phyloP scores from a whole-genome alignment of 2,329 filamentous ascomycete genomes.

The Venturia oleaginea region DNA sequence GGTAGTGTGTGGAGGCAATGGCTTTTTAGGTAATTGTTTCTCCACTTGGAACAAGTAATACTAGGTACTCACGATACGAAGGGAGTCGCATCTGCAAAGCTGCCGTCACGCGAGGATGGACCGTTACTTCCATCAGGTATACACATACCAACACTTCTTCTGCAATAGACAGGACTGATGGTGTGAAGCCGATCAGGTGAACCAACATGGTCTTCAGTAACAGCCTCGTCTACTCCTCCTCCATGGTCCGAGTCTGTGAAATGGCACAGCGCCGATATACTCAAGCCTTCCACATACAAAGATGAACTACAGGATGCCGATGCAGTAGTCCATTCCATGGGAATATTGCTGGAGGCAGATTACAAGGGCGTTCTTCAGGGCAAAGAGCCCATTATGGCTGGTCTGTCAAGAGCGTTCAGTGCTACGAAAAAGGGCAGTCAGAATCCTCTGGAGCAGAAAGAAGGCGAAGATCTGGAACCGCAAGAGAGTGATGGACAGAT shows the following conservation, averaged over 20 bases:
- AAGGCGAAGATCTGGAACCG: conserved; percentile 49
- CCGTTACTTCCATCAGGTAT: conserved; percentile 86
- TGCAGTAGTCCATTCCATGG: conserved; percentile 89
- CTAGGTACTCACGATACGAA: conserved; percentile 20
- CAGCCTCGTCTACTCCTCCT: conserved; percentile 61
- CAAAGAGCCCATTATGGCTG: conserved; percentile 69
- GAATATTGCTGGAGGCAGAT: conserved; percentile 91
- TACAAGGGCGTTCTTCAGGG: conserved; percentile 90
- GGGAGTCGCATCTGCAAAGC: conserved; percentile 81
- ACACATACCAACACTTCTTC: not conserved
- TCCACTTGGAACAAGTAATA: not conserved
- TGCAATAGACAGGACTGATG: not conserved
- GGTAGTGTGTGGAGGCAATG: conserved; percentile 87
- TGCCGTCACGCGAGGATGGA: conserved; percentile 77
- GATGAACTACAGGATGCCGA: conserved; percentile 66
- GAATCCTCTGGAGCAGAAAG: conserved; percentile 59
- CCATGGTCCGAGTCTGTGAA: conserved; percentile 73
- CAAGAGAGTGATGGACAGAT: conserved; percentile 64
- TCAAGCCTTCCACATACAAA: conserved; percentile 72
- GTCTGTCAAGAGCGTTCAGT: conserved; percentile 70
- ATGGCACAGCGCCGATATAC: conserved; percentile 83
- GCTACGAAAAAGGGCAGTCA: conserved; percentile 50
- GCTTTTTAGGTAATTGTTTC: conserved; percentile 61
- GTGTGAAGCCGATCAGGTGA: conserved; percentile 70
- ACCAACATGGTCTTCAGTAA: conserved; percentile 73